Evolutionary conservation across 371 early-diverging fungal species (phyloP).

Genomic region (Mortierella sp.): DNA sequence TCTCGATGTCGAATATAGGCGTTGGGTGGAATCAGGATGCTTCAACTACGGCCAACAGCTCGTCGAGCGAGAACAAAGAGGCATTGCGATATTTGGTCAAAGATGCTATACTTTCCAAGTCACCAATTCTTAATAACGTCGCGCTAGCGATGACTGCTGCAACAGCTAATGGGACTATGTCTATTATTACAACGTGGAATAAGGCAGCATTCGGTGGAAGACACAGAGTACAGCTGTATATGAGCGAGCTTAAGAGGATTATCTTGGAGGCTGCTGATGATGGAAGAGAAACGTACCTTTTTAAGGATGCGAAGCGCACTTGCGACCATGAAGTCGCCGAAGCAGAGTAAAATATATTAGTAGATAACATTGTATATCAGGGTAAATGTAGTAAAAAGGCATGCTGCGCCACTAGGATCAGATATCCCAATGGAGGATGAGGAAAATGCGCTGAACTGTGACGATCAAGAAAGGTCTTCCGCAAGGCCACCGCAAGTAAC

Average conservation of each 20-base stretch:
- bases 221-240: slow-evolving; percentile 19
- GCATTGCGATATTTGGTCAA: slow-evolving; percentile 1
- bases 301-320: neutral
- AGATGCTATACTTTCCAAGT: slow-evolving; percentile 37
- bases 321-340: too few species aligned
- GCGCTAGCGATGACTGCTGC: slow-evolving; percentile 35
- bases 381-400: too few species aligned
- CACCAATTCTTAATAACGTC: slow-evolving; percentile 27
- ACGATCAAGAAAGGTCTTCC: too few species aligned
- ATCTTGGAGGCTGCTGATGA: slow-evolving; percentile 25
- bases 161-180: slow-evolving; percentile 17
- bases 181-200: slow-evolving; percentile 37
- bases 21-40: slow-evolving; percentile 17
- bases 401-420: too few species aligned
- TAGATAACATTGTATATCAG: too few species aligned
- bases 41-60: neutral
- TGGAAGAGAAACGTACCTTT: neutral
- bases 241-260: slow-evolving; percentile 28
- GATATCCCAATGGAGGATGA: too few species aligned
- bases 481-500: too few species aligned
- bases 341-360: too few species aligned
- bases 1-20: slow-evolving; percentile 45
- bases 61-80: neutral
- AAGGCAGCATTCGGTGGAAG: slow-evolving; percentile 22
- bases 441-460: too few species aligned